Base-by-base conservation (phyloP, 2,329 filamentous ascomycete genomes). In the Calonectria pseudoreteaudii region DNA sequence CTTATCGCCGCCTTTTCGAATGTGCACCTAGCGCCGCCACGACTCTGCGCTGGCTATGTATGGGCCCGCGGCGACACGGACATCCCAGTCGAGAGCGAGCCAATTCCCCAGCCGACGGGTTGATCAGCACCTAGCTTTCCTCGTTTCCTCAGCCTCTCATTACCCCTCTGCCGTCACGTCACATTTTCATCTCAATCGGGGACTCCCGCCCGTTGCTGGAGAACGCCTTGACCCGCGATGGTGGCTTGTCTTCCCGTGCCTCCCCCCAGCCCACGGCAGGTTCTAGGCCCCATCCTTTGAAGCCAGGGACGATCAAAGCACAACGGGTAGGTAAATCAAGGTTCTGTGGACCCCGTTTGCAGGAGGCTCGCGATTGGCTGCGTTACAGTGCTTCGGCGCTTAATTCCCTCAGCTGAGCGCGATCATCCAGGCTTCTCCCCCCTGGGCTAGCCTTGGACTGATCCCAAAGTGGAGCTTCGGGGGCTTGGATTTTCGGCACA, bases 371-470 rank as follows among this genome's bases (percentile, higher is more conserved):
- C 56, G 56, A 62, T 62, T 62, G 56, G 56, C 5, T 10, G 56
- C 34, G 34, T 28, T 18, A 23, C 38, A 10, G 34, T 38, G 38
- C 36, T 13, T 20, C n/a, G 34, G 56, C 56, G 56, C 56, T 62
- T 62, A 62, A 62, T 41, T 60, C 34, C 34, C 56, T 62, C 56
- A 62, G 56, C 56, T 62, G 56, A 30, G 56, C 56, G 34, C 56
- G 34, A 41, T 62, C 56, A 38, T 30, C 56, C 56, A 16, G n/a
- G 56, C 56, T 62, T 38, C 56, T 41, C 6, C 30, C 56, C 36
- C 36, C 38, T 28, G 34, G 36, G 56, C 56, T 62, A 62, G 56
- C 36, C 56, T 41, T 41, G 34, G 34, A 41, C 34, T 36, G 56
- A 38, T 14, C 36, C 28, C 8, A 58, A 23, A 62, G 56, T 26